A percentile compares a stretch with the other conserved stretches of the same genome.
phyloP scores from a whole-genome alignment of 1,284 basidiomycete genomes.

The Puccinia triticina region DNA sequence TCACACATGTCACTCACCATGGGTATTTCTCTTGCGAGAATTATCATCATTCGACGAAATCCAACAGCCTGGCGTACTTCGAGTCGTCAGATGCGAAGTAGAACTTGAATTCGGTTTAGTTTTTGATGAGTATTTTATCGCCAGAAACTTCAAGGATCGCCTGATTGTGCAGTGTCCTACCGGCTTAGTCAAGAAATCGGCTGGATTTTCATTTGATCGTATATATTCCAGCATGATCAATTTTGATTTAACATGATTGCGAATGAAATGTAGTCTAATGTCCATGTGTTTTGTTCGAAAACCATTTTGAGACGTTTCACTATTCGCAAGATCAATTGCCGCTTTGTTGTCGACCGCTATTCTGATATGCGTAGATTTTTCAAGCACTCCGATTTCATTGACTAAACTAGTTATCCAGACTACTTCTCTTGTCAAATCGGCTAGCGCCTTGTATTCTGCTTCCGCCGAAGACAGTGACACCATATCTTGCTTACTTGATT shows the following conservation, averaged over 20 bases:
- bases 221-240: neutral
- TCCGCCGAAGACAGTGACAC: neutral
- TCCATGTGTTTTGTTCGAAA: no score
- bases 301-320: no score
- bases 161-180: neutral
- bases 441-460: neutral
- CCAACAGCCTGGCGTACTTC: neutral
- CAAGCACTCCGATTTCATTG: neutral
- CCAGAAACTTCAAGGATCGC: neutral
- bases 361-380: neutral
- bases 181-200: neutral
- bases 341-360: neutral
- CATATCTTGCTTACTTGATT: neutral
- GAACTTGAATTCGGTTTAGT: no score
- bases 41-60: neutral
- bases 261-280: no score
- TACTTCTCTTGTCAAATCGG: neutral
- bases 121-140: neutral
- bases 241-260: neutral
- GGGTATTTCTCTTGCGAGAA: no score
- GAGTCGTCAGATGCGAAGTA: neutral
- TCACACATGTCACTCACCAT: no score
- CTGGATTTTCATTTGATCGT: neutral
- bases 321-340: neutral
- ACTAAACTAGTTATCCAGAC: neutral